Evolutionary conservation across 441 rosid genomes (phyloP), one percentile per base, ranked within the genome.

Genomic region (Gossypium davidsonii): DNA sequence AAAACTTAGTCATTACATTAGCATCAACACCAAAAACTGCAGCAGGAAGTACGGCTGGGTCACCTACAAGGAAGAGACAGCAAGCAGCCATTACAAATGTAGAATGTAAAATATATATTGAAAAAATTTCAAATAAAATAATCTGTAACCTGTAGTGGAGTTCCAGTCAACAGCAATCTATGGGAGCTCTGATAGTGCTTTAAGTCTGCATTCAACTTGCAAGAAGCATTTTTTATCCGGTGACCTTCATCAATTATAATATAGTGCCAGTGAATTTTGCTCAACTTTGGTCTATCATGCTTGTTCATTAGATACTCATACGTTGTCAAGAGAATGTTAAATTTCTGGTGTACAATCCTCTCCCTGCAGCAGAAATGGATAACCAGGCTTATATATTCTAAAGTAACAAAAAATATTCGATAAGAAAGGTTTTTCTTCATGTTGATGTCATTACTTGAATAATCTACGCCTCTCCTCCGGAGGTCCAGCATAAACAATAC

Each of bases 241-340:
- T 93, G 98, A 51, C 98, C 97, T 86, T 93, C 98, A 80, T 93
- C 98, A 80, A 93, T 93, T 79, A 93, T 89, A 73, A 93, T 86
- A 79, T 93, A 93, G 76, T 87, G 98, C 98, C 98, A 93, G 64
- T 89, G 90, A 78, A 93, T 67, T 76, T 93, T 91, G 81, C 97
- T 88, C 71, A 91, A 80, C 77, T 93, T 93, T 70, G 98, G 96
- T 77, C 98, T 89, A 80, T 93, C 98, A 49, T 93, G 96, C 88
- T 93, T 93, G 90, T 91, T 93, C 98, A 93, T 93, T 78, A 93
- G 83, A 85, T 90, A 93, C 80, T 93, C 98, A 73, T 93, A 93
- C 3, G 98, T 93, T 71, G 98, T 93, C 84, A 93, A 78, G 55
- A 93, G 97, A 73, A 93, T 86, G 75, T 93, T 93, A 84, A 93